Conservation (phyloP, 495 filamentous ascomycete species). For the Annulohypoxylon maeteangense region DNA sequence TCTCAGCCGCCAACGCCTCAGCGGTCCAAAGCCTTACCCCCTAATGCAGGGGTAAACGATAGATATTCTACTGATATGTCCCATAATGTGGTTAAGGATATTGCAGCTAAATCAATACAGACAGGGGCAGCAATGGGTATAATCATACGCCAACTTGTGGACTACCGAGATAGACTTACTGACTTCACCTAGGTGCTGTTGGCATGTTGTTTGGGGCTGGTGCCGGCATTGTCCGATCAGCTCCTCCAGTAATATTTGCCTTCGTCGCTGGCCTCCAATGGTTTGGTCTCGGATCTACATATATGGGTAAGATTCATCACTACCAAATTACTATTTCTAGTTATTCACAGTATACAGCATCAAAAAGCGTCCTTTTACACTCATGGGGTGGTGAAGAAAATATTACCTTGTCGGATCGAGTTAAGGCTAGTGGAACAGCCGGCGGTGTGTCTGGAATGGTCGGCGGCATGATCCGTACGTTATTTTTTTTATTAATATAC, state of each 20-base stretch:
- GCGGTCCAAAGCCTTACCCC: background rate
- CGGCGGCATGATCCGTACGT: slow-evolving; percentile 73
- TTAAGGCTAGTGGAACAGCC: slow-evolving; percentile 72
- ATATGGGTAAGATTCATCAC: slow-evolving; percentile 69
- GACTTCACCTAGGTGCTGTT: slow-evolving; percentile 62
- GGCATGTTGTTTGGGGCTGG: slow-evolving; percentile 80
- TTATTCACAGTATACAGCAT: slow-evolving; percentile 46
- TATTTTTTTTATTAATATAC: slow-evolving; percentile 28
- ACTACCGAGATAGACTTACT: slow-evolving; percentile 4
- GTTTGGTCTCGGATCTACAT: slow-evolving; percentile 79
- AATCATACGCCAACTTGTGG: background rate
- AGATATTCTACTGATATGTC: slow-evolving; percentile 12
- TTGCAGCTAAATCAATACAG: slow-evolving; percentile 38
- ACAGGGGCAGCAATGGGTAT: slow-evolving; percentile 34
- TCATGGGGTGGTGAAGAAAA: slow-evolving; percentile 59
- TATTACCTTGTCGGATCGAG: slow-evolving; percentile 61
- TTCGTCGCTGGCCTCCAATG: slow-evolving; percentile 79
- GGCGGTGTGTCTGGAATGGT: slow-evolving; percentile 76
- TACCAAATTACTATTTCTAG: background rate
- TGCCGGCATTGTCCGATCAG: slow-evolving; percentile 72
- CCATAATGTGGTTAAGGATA: slow-evolving; percentile 20
- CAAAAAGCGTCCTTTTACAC: slow-evolving; percentile 49
- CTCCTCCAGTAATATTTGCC: slow-evolving; percentile 74
- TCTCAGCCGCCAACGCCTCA: slow-evolving; percentile 24
- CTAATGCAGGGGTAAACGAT: background rate